Evolutionary conservation across 202 grass and related monocot species (phyloP).

Genomic region (Saccharum hybrid): DNA sequence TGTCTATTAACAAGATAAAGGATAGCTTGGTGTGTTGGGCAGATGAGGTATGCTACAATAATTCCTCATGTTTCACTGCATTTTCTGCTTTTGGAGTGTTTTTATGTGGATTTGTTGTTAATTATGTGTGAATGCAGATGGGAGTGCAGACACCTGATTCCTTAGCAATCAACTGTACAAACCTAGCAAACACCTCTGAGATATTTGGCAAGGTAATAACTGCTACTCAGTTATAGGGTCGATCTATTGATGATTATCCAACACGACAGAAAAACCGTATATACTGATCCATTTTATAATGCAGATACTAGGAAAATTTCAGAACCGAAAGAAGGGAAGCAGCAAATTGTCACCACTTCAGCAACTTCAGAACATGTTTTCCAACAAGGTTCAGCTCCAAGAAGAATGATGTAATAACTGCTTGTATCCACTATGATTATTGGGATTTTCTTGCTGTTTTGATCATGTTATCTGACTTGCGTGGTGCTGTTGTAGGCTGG

Average conservation of each 20-base stretch:
- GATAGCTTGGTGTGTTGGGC: slow-evolving; percentile 58
- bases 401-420: slow-evolving; percentile 77
- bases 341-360: slow-evolving; percentile 63
- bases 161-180: slow-evolving; percentile 86
- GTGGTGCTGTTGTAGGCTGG: slow-evolving; percentile 59
- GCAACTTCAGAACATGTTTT: slow-evolving; percentile 77
- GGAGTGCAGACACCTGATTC: slow-evolving; percentile 65
- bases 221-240: background rate
- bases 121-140: slow-evolving; percentile 44
- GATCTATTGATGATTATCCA: slow-evolving; percentile 27
- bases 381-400: slow-evolving; percentile 56
- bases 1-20: slow-evolving; percentile 78
- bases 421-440: background rate
- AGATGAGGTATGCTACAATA: slow-evolving; percentile 57
- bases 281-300: slow-evolving; percentile 44
- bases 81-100: slow-evolving; percentile 12
- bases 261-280: background rate
- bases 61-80: background rate
- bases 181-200: slow-evolving; percentile 66
- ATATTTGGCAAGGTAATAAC: slow-evolving; percentile 85
- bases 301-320: slow-evolving; percentile 78
- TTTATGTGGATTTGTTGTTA: slow-evolving; percentile 34
- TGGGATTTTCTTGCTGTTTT: slow-evolving; percentile 32
- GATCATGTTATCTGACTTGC: slow-evolving; percentile 30
- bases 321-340: slow-evolving; percentile 47